Evolutionary conservation across 2,329 filamentous ascomycete species (phyloP), one percentile per base, ranked within the genome.

Genomic region (Sporothrix pallida): DNA sequence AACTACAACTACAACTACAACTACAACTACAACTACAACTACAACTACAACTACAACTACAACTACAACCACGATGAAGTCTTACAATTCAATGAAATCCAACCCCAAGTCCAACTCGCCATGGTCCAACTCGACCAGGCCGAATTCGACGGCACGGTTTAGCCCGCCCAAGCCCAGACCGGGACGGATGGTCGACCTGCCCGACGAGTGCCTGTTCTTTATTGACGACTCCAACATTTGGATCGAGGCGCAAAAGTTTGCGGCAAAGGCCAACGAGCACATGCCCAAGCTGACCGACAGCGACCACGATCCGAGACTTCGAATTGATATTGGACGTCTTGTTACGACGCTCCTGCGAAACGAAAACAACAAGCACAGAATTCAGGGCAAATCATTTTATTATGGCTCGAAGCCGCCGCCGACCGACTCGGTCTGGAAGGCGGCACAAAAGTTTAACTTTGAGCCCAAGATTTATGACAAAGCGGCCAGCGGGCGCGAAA

Each of bases 211-310:
- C 74, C 71, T 75, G 68, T 52, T 78, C 52, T 79, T 79, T 63
- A 75, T 78, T 23, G 77, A 79, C 70, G 75, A 77, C 73, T 78
- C 76, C 46, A 78, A 78, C 71, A 73, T 78, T 3, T 79, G 76
- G 76, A 77, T 79, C 52, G 75, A 78, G 69, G 77, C 76, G 17
- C 76, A 78, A 62, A 78, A 78, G 70, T 76, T 76, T 42, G 75
- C 76, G 4, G 78, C 78, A 0, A 20, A 46, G 31, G 75, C 75
- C 72, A 77, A 73, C 68, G 73, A 68, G 58, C 75, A 74, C 56
- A 46, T 78, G 73, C 75, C 77, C 71, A 78, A 78, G 31, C 74
- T 80, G 31, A 67, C 48, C 17, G 78, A 77, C 73, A 63, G 69
- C 71, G 76, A 77, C 70, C 58, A 56, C 1, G 78, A 80, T 74